Base-by-base conservation (phyloP, 176 grass and related monocot genomes). In the Panicum miliaceum region DNA sequence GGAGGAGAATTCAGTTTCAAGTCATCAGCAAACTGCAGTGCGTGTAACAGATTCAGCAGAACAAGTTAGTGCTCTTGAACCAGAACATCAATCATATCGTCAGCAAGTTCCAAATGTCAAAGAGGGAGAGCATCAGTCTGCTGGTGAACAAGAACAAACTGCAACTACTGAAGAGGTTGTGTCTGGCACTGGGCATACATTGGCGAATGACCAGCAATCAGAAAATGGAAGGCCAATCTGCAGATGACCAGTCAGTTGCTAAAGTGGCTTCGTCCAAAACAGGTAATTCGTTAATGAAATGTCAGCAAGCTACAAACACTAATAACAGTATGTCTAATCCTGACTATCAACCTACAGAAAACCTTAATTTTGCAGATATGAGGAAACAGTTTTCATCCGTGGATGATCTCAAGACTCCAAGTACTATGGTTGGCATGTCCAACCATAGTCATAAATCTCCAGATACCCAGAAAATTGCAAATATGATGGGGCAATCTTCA, bases 331-430 rank as follows among this genome's bases (percentile, higher is more conserved):
- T 68, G 7, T 68, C 4, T 26, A 75, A 84, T 52, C 0, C 36
- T 35, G 27, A 85, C 7, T 0, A 9, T 85, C 87, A 60, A 36
- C 40, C 77, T 76, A 6, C 38, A 85, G 70, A 43, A n/a, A 10
- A 11, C 61, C 27, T 46, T 23, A 20, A n/a, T 47, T 5, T 32
- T 67, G 26, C 16, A 27, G 18, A 46, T 60, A 61, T 3, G 1
- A 12, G 61, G 70, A 25, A 53, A 15, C 13, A 8, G 46, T 0
- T 25, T 79, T 64, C 59, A 47, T 64, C 3, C 4, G 0, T 79
- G 18, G 41, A 79, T 48, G 58, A 34, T 15, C 34, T 27, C 9
- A 27, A 27, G 27, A 48, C 5, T 66, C 0, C 40, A 69, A 81
- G 6, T 38, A 40, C 12, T 20, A 8, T 9, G 54, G 74, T n/a